Evolutionary conservation across 805 yeast species (phyloP).

Genomic region (Torulaspora delbrueckii): DNA sequence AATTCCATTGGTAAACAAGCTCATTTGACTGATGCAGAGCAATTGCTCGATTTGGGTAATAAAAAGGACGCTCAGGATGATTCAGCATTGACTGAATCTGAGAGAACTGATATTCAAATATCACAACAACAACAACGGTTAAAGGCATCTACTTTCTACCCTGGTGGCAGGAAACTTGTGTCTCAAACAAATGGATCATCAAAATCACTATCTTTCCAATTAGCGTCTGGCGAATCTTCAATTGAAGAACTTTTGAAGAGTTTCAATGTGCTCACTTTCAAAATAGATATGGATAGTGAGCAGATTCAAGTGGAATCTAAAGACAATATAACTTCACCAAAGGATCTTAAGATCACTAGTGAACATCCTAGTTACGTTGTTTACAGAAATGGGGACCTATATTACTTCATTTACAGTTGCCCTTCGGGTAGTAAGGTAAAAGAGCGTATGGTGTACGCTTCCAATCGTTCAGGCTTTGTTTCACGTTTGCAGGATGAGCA

Average conservation of each 20-base stretch:
- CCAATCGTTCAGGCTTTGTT: conserved; percentile 62
- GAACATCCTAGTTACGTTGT: conserved; percentile 57
- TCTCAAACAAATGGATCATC: conserved; percentile 30
- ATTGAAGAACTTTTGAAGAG: conserved; percentile 28
- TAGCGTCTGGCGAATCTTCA: conserved; percentile 16
- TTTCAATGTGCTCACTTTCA: conserved; percentile 46
- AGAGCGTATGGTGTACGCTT: conserved; percentile 89
- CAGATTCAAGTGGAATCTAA: conserved; percentile 39
- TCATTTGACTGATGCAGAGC: conserved; percentile 34
- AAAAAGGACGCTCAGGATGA: conserved; percentile 9
- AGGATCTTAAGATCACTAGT: conserved; percentile 36
- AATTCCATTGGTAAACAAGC: conserved; percentile 35
- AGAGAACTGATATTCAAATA: conserved; percentile 24
- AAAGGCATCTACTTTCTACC: conserved; percentile 13
- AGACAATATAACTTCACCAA: conserved; percentile 21
- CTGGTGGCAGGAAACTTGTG: conserved; percentile 24
- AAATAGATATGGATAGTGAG: conserved; percentile 49
- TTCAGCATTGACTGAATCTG: conserved; percentile 27
- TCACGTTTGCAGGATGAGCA: conserved; percentile 42
- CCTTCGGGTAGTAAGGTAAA: conserved; percentile 87
- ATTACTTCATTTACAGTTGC: conserved; percentile 73
- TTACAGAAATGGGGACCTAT: conserved; percentile 40
- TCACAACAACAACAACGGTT: conserved; percentile 28
- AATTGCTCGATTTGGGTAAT: conserved; percentile 23
- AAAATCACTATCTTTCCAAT: conserved; percentile 25